Evolutionary conservation across 2,329 filamentous ascomycete species (phyloP), one percentile per base, ranked within the genome.

Genomic region (Lasiodiplodia theobromae): DNA sequence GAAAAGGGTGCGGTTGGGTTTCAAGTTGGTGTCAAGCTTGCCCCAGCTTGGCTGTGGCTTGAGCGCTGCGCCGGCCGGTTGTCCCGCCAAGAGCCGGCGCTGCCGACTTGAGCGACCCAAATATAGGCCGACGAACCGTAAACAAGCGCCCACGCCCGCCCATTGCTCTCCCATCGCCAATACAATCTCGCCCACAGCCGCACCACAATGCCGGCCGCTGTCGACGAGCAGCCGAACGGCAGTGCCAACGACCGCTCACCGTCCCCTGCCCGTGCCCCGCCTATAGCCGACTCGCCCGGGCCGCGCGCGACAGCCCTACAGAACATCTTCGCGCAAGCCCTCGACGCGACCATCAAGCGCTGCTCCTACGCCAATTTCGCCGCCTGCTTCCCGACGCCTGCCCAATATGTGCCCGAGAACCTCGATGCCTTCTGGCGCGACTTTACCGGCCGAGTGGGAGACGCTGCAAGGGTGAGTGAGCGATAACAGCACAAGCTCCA

Each of bases 361-460:
- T 88, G 87, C 76, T 87, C 84, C 11, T 86, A 88, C 75, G 80
- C 82, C 60, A 89, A 89, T 72, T 91, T 90, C 75, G 83, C 86
- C 0, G 80, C 86, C 28, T 91, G 88, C 73, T 90, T 90, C 71
- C 88, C 88, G 0, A 91, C 88, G 0, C 85, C 87, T 1, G 86
- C 88, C 21, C 80, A 82, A 72, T 82, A 88, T 72, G 86, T 86
- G 12, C 85, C 87, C 1, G 84, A 84, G 31, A 84, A 83, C 52
- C 74, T 91, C 68, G 84, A 88, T 72, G 81, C 82, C 4, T 80
- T 91, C 25, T 87, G 87, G 79, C 81, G 84, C 66, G 86, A 89
- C 71, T 83, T 90, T 71, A 86, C 86, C 52, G 82, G 83, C 63
- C 85, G 88, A 72, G 76, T 90, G 65, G 86, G 88, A 71, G 84